Base-by-base conservation (phyloP, 495 filamentous ascomycete species). In the Penicillium daleae region DNA sequence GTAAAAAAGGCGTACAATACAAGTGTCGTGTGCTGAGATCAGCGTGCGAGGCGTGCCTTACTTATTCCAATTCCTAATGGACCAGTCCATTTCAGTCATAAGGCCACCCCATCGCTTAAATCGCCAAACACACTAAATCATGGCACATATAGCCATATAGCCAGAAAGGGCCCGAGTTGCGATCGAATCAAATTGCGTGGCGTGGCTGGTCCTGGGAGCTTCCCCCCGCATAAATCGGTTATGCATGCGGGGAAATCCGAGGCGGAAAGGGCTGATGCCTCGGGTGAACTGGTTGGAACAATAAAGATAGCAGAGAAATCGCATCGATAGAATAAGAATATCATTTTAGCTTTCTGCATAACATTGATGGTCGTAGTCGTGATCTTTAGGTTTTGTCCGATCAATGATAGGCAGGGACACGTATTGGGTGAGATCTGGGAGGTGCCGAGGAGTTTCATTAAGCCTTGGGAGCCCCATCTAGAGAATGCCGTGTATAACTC, bases 221-320 rank as follows among this genome's bases (percentile, higher is more conserved):
- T 69, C 57, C 72, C n/a, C 72, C 72, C 71, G 69, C 70, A 69
- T 68, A 58, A 61, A 61, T 68, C 72, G 71, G 72, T 66, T 72
- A 71, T 63, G 27, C 56, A 57, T 69, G 62, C 64, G 67, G 66
- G 67, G 66, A 53, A 24, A 60, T 52, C 51, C 58, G 63, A 61
- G 58, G 55, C 8, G 46, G 17, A 10, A 17, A 26, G 46, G 26
- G 44, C 50, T n/a, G 44, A 49, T 57, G 35, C 44, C 51, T 58
- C 59, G 42, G 58, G 9, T 54, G 42, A n/a, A n/a, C n/a, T n/a
- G n/a, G n/a, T n/a, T n/a, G n/a, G n/a, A 9, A 39, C 17, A 39
- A 39, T 17, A 15, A 15, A 17, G 15, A 12, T 39, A 17, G 17
- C 1, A 1, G n/a, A n/a, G n/a, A n/a, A n/a, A n/a, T n/a, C n/a